phyloP scores from a whole-genome alignment of 192 early-diverging fungal genomes.

The Coemansia aciculifera region DNA sequence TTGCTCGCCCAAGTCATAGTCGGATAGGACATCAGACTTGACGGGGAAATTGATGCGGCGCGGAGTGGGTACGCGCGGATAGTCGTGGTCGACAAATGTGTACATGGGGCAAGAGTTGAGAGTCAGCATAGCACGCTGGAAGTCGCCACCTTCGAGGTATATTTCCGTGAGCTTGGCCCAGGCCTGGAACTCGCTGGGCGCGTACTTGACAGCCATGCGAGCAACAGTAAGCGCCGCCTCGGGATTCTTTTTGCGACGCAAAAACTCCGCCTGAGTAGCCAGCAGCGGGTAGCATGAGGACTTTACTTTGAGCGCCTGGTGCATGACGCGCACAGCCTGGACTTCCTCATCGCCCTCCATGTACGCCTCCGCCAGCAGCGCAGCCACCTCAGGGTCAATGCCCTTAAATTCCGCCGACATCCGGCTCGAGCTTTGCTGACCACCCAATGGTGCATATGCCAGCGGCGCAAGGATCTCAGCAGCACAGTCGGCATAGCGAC shows the following conservation, averaged over 20 bases:
- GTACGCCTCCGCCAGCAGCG: slow-evolving; percentile 80
- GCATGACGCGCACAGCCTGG: slow-evolving; percentile 85
- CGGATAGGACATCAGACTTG: slow-evolving; percentile 70
- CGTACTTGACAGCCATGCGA: slow-evolving; percentile 89
- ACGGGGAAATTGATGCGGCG: slow-evolving; percentile 87
- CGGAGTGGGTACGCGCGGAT: slow-evolving; percentile 88
- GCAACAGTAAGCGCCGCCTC: slow-evolving; percentile 85
- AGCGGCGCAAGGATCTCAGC: slow-evolving; percentile 77
- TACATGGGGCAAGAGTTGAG: slow-evolving; percentile 99
- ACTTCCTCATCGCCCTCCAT: slow-evolving; percentile 87
- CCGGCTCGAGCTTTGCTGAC: slow-evolving; percentile 16
- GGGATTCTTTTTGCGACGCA: slow-evolving; percentile 71
- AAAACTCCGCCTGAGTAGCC: slow-evolving; percentile 88
- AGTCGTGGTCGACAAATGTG: slow-evolving; percentile 82
- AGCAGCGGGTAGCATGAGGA: slow-evolving; percentile 80
- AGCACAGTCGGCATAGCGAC: slow-evolving; percentile 72
- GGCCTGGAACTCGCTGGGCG: slow-evolving; percentile 91
- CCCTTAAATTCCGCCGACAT: slow-evolving; percentile 43
- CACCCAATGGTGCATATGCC: slow-evolving; percentile 44
- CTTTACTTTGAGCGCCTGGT: slow-evolving; percentile 76
- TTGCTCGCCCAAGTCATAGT: slow-evolving; percentile 46
- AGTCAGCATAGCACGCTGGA: slow-evolving; percentile 80
- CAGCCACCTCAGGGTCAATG: slow-evolving; percentile 85
- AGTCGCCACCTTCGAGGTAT: slow-evolving; percentile 85
- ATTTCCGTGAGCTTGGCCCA: slow-evolving; percentile 96